These are phyloP conservation scores for Pseudopithomyces maydicus DNA, from an alignment of 2,329 filamentous ascomycete genomes.

Conservation along the genomic window DNA sequence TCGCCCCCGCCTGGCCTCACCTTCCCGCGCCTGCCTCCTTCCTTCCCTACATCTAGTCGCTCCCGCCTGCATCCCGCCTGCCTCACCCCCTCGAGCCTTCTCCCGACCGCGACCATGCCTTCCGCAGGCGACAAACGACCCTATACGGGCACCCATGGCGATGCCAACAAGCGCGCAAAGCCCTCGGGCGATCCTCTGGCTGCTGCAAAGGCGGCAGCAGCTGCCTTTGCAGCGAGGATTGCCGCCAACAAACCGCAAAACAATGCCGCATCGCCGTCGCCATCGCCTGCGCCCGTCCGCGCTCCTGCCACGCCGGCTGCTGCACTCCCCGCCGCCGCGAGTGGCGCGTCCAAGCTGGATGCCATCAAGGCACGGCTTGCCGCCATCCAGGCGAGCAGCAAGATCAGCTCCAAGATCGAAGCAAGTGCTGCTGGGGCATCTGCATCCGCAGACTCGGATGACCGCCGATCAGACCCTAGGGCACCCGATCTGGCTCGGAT, in stretches of 20 bases:
- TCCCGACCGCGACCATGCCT: conserved; percentile 28
- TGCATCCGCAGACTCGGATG: conserved; percentile 60
- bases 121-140: conserved; percentile 47
- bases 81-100: conserved; percentile 6
- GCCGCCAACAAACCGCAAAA: conserved; percentile 29
- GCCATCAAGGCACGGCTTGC: conserved; percentile 24
- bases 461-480: conserved; percentile 54
- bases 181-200: conserved; percentile 34
- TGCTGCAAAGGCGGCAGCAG: conserved; percentile 33
- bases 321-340: background rate
- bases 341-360: conserved; percentile 18
- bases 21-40: no score
- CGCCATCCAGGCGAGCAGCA: background rate
- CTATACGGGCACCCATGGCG: conserved; percentile 41
- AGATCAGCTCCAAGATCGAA: conserved; percentile 21
- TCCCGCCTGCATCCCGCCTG: no score
- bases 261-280: conserved; percentile 18
- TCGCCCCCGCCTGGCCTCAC: no score
- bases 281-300: background rate
- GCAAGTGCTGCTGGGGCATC: conserved; percentile 47
- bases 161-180: conserved; percentile 47
- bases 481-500: conserved; percentile 35
- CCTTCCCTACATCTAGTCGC: background rate
- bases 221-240: conserved; percentile 37
- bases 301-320: background rate